Evolutionary conservation across 2,329 filamentous ascomycete genomes (phyloP).

Genomic region (Coleophoma crateriformis): DNA sequence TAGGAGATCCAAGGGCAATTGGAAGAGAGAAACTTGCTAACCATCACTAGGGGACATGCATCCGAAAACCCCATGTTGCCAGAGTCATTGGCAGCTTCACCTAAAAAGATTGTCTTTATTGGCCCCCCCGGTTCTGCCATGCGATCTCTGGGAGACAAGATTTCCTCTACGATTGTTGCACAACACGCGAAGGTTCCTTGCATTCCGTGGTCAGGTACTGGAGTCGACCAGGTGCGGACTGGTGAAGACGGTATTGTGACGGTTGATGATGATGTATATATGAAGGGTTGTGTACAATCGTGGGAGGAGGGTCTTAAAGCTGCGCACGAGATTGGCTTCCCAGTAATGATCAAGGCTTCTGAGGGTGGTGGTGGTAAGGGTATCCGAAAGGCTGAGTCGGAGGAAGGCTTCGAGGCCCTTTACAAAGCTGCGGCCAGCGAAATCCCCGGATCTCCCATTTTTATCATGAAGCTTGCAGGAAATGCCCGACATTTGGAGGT

Average conservation of each 20-base stretch:
- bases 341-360: slow-evolving; percentile 99
- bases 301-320: slow-evolving; percentile 85
- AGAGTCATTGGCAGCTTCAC: slow-evolving; percentile 90
- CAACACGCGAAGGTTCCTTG: slow-evolving; percentile 95
- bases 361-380: slow-evolving; percentile 99
- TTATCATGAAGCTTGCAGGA: slow-evolving; percentile 99
- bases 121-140: slow-evolving; percentile 96
- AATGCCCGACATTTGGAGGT: slow-evolving; percentile 97
- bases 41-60: slow-evolving; percentile 71
- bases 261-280: slow-evolving; percentile 78
- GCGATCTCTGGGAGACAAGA: slow-evolving; percentile 98
- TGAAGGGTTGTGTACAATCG: slow-evolving; percentile 83
- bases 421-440: slow-evolving; percentile 97
- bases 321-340: slow-evolving; percentile 90
- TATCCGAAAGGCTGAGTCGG: slow-evolving; percentile 87
- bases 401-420: slow-evolving; percentile 77
- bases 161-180: slow-evolving; percentile 97
- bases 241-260: slow-evolving; percentile 86
- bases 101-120: slow-evolving; percentile 99
- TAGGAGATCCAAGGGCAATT: slow-evolving; percentile 37
- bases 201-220: slow-evolving; percentile 98
- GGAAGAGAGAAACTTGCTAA: slow-evolving; percentile 6
- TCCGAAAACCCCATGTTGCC: slow-evolving; percentile 98
- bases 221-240: slow-evolving; percentile 74
- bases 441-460: slow-evolving; percentile 97